These are phyloP conservation scores for Trapa bicornis DNA, from an alignment of 345 rosid species.

Conservation along the genomic window DNA sequence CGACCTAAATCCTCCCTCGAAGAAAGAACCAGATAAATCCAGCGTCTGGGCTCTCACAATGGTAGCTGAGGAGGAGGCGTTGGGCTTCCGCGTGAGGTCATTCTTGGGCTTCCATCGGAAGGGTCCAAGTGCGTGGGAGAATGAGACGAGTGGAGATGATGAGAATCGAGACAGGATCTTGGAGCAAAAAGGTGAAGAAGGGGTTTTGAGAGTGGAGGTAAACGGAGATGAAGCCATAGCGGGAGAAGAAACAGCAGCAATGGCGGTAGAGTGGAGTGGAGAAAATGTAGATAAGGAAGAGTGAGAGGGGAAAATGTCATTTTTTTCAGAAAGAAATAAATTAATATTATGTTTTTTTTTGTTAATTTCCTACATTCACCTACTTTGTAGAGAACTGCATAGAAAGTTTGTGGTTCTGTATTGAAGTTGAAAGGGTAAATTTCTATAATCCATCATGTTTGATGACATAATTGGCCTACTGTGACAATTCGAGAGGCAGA, in stretches of 20 bases:
- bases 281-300: neutral
- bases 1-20: conserved; percentile 54
- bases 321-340: too few species aligned
- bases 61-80: conserved; percentile 3
- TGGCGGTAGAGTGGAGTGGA: conserved; percentile 1
- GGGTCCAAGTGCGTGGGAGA: conserved; percentile 29
- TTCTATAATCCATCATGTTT: neutral
- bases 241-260: neutral
- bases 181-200: conserved; percentile 22
- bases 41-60: conserved; percentile 45
- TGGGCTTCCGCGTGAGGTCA: conserved; percentile 9
- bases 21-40: conserved; percentile 70
- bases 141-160: conserved; percentile 28
- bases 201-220: conserved; percentile 11
- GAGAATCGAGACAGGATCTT: conserved; percentile 20
- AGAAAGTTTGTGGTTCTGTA: neutral
- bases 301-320: too few species aligned
- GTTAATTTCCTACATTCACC: too few species aligned
- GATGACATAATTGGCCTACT: neutral
- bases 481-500: neutral
- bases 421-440: neutral
- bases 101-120: conserved; percentile 21
- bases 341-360: too few species aligned
- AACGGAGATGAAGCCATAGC: conserved; percentile 49
- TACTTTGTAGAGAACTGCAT: neutral